Conservation (phyloP, 2,329 filamentous ascomycete species). For the Geosmithia morbida region DNA sequence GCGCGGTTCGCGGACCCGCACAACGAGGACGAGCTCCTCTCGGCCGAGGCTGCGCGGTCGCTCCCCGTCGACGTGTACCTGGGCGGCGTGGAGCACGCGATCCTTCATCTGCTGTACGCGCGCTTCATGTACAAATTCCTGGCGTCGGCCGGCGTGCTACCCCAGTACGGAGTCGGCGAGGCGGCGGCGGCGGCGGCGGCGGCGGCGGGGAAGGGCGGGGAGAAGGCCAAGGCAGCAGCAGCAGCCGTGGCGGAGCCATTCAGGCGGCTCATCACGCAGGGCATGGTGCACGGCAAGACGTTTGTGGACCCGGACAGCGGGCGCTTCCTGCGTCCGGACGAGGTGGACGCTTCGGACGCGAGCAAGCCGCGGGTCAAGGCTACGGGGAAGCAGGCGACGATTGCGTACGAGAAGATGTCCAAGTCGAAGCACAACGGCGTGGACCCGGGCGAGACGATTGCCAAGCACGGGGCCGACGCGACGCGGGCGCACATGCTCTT, state of each 20-base stretch:
- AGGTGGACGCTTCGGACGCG: conserved; percentile 50
- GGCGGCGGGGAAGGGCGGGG: background rate
- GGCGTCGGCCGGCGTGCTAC: conserved; percentile 36
- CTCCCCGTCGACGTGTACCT: conserved; percentile 80
- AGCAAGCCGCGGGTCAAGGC: conserved; percentile 44
- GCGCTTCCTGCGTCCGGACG: conserved; percentile 61
- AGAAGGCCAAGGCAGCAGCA: background rate
- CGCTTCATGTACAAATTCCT: conserved; percentile 86
- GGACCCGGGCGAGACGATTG: conserved; percentile 60
- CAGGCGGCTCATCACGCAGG: conserved; percentile 68
- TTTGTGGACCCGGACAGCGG: conserved; percentile 62
- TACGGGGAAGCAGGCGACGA: conserved; percentile 40
- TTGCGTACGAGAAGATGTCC: conserved; percentile 84
- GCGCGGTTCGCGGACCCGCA: conserved; percentile 63
- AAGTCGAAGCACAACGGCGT: conserved; percentile 92
- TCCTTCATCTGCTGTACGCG: conserved; percentile 76
- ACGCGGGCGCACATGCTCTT: conserved; percentile 81
- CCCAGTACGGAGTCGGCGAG: conserved; percentile 11
- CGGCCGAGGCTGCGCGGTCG: conserved; percentile 35
- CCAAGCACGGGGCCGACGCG: conserved; percentile 66
- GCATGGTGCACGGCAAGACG: conserved; percentile 86
- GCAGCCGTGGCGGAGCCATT: conserved; percentile 54
- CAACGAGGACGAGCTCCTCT: conserved; percentile 48
- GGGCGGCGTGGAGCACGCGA: conserved; percentile 82
- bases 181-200: background rate